Evolutionary conservation across 1,284 basidiomycete genomes (phyloP), one percentile per base, ranked within the genome.

Genomic region (Malassezia vespertilionis): DNA sequence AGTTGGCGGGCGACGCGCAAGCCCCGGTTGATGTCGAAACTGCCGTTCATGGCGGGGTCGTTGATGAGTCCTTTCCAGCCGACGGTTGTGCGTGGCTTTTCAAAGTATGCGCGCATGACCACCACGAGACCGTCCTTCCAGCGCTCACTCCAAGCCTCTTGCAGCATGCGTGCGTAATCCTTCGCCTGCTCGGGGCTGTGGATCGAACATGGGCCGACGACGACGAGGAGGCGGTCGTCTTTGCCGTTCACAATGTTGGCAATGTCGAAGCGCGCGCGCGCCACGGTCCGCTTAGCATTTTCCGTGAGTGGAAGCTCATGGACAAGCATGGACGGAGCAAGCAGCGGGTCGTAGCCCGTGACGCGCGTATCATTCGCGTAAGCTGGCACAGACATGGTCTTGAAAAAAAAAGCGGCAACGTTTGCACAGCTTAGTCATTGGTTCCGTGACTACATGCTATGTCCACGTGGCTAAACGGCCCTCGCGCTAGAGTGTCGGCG

Each of bases 1-100:
- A 97, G 77, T 62, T 86, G 80, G 44, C 93, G 81, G 0, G 86
- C 88, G 45, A 82, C 79, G 49, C 82, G 50, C 39, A 69, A 58
- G 20, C 91, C 91, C 69, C 88, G 86, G 80, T 97, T 97, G 73
- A 97, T 97, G 69, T 89, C 80, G 82, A 84, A 97, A 44, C 84
- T 80, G 47, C 86, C 86, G 71, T 93, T 84, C 71, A 95, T 83
- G 69, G 88, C 82, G 2, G 88, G 89, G 74, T 91, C 66, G 52
- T 70, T 71, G 65, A 74, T 74, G 22, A 75, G 64, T 27, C 86
- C 86, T 73, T 90, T 90, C 86, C 74, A 75, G 49, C 74, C 75
- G 44, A 75, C 72, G 2, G 86, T 89, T 15, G 86, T 89, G 42
- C 86, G 79, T 0, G 86, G 86, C 80, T 67, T 73, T 50, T 74